phyloP scores from a whole-genome alignment of 1,139 yeast genomes.

The Yamadazyma kanchanaburiensis region DNA sequence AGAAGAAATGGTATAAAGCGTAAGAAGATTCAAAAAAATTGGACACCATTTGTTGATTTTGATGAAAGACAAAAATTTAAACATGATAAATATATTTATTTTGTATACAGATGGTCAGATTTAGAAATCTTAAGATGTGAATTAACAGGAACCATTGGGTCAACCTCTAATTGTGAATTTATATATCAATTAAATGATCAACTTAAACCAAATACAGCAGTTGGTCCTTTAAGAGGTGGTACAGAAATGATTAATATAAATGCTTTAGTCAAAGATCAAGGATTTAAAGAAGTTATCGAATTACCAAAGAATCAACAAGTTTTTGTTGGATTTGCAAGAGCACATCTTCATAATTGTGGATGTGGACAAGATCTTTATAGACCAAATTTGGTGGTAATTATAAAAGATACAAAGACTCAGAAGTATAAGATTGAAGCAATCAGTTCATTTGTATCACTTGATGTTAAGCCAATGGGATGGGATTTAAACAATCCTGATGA shows the following conservation, averaged over 20 bases:
- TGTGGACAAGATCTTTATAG: slow-evolving; percentile 47
- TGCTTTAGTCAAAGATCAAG: slow-evolving; percentile 19
- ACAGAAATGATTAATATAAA: slow-evolving; percentile 24
- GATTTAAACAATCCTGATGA: slow-evolving; percentile 18
- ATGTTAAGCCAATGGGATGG: slow-evolving; percentile 35
- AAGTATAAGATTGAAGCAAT: slow-evolving; percentile 24
- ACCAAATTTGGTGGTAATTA: slow-evolving; percentile 40
- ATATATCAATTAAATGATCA: slow-evolving; percentile 19
- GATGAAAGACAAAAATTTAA: slow-evolving; percentile 10
- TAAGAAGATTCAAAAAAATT: slow-evolving; percentile 22
- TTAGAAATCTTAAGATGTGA: slow-evolving; percentile 25
- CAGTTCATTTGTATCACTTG: slow-evolving; percentile 37
- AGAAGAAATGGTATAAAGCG: slow-evolving; percentile 15
- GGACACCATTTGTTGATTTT: slow-evolving; percentile 29
- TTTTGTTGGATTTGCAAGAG: slow-evolving; percentile 49
- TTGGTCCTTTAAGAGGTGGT: slow-evolving; percentile 35
- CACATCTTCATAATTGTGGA: slow-evolving; percentile 45
- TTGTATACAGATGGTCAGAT: slow-evolving; percentile 27
- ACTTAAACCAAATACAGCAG: slow-evolving; percentile 12
- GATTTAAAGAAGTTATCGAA: slow-evolving; percentile 12
- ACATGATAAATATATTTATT: slow-evolving; percentile 19
- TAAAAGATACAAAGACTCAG: slow-evolving; percentile 21
- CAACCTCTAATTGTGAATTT: slow-evolving; percentile 30
- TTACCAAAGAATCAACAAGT: slow-evolving; percentile 28
- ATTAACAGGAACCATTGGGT: slow-evolving; percentile 12